phyloP scores from a whole-genome alignment of 75 land plant species.

The Selaginella tamariscina region DNA sequence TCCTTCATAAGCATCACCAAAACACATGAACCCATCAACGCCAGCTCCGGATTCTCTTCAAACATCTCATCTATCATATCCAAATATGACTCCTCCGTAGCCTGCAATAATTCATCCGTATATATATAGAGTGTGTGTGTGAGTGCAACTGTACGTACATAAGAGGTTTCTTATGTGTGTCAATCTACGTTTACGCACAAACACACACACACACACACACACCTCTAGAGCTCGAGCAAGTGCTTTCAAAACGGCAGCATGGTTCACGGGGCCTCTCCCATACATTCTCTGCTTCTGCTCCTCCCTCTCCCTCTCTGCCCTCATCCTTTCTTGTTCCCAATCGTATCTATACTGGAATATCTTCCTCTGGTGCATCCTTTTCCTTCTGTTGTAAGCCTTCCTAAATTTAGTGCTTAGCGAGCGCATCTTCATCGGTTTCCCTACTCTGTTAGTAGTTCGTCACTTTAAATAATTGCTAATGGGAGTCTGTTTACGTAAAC shows the following conservation, averaged over 20 bases:
- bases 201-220: not conserved
- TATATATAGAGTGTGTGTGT: no score
- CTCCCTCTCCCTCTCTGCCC: conserved; percentile 16
- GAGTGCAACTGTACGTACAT: no score
- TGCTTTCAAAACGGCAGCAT: conserved; percentile 56
- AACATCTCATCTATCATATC: conserved; percentile 64
- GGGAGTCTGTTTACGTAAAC: no score
- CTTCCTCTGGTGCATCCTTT: conserved; percentile 22
- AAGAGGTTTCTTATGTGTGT: no score
- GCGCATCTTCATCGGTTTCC: not conserved
- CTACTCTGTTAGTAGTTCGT: no score
- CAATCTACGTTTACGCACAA: no score
- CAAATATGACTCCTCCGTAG: conserved; percentile 70
- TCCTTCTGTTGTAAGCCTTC: conserved; percentile 14
- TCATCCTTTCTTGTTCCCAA: conserved; percentile 38
- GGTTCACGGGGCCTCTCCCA: conserved; percentile 50
- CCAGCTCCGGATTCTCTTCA: conserved; percentile 74
- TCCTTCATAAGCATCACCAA: conserved; percentile 98
- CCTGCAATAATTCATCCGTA: no score
- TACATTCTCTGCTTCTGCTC: conserved; percentile 14
- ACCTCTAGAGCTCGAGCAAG: conserved; percentile 45
- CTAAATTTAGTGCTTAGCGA: conserved; percentile 13
- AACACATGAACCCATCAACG: conserved; percentile 95
- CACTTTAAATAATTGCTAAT: no score
- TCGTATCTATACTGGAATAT: conserved; percentile 44